Conservation (phyloP, 2,329 filamentous ascomycete genomes). For the Aspergillus tamarii region DNA sequence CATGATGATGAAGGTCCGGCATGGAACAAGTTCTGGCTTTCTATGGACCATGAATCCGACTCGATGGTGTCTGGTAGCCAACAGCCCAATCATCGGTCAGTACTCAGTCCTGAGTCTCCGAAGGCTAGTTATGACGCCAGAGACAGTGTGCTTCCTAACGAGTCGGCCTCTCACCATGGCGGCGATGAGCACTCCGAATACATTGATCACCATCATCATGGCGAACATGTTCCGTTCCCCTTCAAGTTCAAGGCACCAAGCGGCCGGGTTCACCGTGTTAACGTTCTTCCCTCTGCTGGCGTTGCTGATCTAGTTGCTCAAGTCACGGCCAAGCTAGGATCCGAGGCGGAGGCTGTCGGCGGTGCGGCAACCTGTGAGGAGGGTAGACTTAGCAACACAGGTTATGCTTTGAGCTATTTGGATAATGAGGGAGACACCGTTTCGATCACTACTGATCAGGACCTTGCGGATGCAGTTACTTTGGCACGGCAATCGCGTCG, state of each 20-base stretch:
- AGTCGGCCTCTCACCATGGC: slow-evolving; percentile 92
- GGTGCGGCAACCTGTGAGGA: slow-evolving; percentile 78
- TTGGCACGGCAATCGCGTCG: slow-evolving; percentile 75
- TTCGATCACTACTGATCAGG: slow-evolving; percentile 93
- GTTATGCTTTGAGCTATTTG: slow-evolving; percentile 92
- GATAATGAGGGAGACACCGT: slow-evolving; percentile 97
- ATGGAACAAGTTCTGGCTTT: slow-evolving; percentile 99
- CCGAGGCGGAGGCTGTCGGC: slow-evolving; percentile 80
- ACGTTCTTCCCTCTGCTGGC: slow-evolving; percentile 79
- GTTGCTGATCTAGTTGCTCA: slow-evolving; percentile 76
- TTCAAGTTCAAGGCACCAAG: slow-evolving; percentile 99
- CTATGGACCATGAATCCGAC: slow-evolving; percentile 90
- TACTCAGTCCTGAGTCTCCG: slow-evolving; percentile 78
- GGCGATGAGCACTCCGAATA: slow-evolving; percentile 77
- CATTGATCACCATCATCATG: slow-evolving; percentile 58
- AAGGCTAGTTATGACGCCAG: slow-evolving; percentile 67
- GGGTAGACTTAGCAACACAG: slow-evolving; percentile 73
- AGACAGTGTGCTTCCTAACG: slow-evolving; percentile 87
- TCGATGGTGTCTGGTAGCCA: slow-evolving; percentile 92
- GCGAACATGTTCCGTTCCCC: slow-evolving; percentile 78
- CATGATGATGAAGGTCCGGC: slow-evolving; percentile 90
- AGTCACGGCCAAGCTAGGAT: slow-evolving; percentile 82
- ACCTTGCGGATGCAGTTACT: slow-evolving; percentile 85
- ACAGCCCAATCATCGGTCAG: slow-evolving; percentile 70
- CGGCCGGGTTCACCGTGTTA: slow-evolving; percentile 88